Base-by-base conservation (phyloP, 164 flowering plant genomes). In the Stephania japonica region DNA sequence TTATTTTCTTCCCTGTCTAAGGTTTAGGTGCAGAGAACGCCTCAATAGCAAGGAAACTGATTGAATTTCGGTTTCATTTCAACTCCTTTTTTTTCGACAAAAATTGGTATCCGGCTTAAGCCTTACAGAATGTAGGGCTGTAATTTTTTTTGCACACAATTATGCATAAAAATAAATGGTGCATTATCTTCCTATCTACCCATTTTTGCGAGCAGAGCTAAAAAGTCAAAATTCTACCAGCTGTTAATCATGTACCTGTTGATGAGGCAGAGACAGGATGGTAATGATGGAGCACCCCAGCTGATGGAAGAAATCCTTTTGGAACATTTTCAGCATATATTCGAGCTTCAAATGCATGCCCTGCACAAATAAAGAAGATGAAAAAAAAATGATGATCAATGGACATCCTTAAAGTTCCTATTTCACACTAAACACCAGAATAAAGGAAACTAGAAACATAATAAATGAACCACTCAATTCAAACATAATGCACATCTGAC, bases 311-410 rank as follows among this genome's bases (percentile, higher is more conserved):
- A 83, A 93, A 96, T 72, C 99, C 98, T 83, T 87, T 96, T 6
- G 93, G 85, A 78, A 96, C 99, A 86, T 93, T 93, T 85, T 96
- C 99, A 74, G 99, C 99, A 86, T 91, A 96, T 79, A 96, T 96
- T 21, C 98, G 86, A 75, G 97, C 95, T 88, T 93, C 99, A 84
- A 96, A 93, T 68, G 98, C 94, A 88, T 96, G 99, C 61, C 99
- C 98, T 96, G 84, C 18, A 69, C 21, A 71, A 66, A 42, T 23
- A 0, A 44, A 42, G 21, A 68, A 68, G 1, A 73, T n/a, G n/a
- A n/a, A n/a, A n/a, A n/a, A n/a, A n/a, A n/a, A n/a, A n/a, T n/a
- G n/a, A n/a, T 32, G 38, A 32, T 32, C 38, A 32, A 59, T 14
- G 32, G 42, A 32, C 63, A 26, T 71, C 21, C 50, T 44, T 41